Conservation (phyloP, 1,139 yeast species). For the Spencermartinsiella ligniputridi region DNA sequence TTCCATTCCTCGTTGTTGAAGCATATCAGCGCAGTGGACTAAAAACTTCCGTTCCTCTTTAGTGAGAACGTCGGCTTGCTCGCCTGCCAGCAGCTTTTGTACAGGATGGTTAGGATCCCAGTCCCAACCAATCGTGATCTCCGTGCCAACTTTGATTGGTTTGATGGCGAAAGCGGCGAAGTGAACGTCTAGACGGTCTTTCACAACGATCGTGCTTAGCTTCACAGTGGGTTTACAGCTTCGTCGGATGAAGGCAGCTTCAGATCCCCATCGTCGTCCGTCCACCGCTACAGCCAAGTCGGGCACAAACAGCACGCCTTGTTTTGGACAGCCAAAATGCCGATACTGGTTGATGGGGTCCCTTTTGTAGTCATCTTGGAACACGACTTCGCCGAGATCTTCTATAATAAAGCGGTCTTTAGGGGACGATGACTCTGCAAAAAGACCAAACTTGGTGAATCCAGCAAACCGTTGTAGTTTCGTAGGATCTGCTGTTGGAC, state of each 20-base stretch:
- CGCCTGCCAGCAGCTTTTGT: slow-evolving; percentile 40
- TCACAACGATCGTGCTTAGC: slow-evolving; percentile 50
- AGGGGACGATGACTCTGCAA: slow-evolving; percentile 43
- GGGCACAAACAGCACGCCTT: slow-evolving; percentile 59
- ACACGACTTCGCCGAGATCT: slow-evolving; percentile 68
- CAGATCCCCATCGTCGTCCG: slow-evolving; percentile 74
- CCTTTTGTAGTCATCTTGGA: slow-evolving; percentile 54
- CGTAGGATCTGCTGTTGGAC: slow-evolving; percentile 49
- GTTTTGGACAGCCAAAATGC: slow-evolving; percentile 81
- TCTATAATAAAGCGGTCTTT: slow-evolving; percentile 57
- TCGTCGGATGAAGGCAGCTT: slow-evolving; percentile 68
- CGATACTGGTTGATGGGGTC: slow-evolving; percentile 74
- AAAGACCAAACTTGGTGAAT: slow-evolving; percentile 63
- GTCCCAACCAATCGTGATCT: slow-evolving; percentile 77
- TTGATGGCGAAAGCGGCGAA: slow-evolving; percentile 58
- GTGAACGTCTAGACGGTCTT: slow-evolving; percentile 38
- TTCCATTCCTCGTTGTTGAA: slow-evolving; percentile 51
- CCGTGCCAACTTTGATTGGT: slow-evolving; percentile 57
- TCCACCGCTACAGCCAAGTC: slow-evolving; percentile 60
- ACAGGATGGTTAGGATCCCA: slow-evolving; percentile 85
- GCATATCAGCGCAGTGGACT: slow-evolving; percentile 19
- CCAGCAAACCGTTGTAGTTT: slow-evolving; percentile 66
- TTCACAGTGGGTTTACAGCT: slow-evolving; percentile 73
- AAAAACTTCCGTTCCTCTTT: slow-evolving; percentile 25
- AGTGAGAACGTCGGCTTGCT: slow-evolving; percentile 33